Evolutionary conservation across 116 monocot species (phyloP).

Genomic region (Dioscorea cayenensis): DNA sequence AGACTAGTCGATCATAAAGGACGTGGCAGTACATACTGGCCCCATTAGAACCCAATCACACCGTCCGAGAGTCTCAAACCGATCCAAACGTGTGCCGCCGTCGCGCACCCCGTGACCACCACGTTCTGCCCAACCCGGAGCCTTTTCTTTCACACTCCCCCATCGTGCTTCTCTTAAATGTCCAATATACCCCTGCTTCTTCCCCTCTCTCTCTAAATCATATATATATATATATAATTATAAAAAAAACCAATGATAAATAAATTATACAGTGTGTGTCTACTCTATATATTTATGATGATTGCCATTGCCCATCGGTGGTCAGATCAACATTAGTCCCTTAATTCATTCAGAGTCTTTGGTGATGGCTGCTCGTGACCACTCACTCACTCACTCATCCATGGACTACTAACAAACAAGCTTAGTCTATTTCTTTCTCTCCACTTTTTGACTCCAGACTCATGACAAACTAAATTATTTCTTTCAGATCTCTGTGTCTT

Average conservation of each 20-base stretch:
- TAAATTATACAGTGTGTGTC: no score
- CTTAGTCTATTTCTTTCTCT: background rate
- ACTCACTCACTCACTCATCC: background rate
- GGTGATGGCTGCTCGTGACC: background rate
- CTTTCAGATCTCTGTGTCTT: no score
- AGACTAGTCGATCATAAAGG: background rate
- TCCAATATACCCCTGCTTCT: background rate
- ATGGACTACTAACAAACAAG: background rate
- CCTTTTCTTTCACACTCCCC: background rate
- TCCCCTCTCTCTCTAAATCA: background rate
- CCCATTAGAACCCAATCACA: background rate
- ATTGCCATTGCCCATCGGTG: no score
- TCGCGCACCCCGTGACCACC: background rate
- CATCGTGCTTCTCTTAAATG: background rate
- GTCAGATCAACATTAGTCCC: background rate
- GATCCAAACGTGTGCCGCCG: constrained; percentile 2
- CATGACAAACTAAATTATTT: background rate
- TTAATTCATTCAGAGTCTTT: background rate
- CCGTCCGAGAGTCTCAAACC: background rate
- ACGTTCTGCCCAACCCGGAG: background rate
- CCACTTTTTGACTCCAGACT: background rate
- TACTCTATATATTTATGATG: background rate
- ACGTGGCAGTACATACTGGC: background rate
- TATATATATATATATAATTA: no score
- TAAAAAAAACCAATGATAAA: background rate